Base-by-base conservation (phyloP, 331 rosid genomes). In the Acacia pycnantha region DNA sequence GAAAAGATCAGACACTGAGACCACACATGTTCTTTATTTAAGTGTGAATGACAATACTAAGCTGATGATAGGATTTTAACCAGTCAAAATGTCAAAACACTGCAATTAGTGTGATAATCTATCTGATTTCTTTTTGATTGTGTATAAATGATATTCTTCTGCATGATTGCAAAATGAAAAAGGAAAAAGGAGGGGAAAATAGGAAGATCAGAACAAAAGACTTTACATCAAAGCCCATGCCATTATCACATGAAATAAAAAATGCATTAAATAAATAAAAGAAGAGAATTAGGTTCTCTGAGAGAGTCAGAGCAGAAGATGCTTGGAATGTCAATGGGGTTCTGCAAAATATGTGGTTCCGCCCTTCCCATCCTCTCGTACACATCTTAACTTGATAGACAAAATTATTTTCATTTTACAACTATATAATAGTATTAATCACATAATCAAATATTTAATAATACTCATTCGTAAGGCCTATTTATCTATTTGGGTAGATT, bases 201-300 rank as follows among this genome's bases (percentile, higher is more conserved):
- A 44, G 64, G 48, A 64, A 77, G 79, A 73, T 56, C 19, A 76
- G 82, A 73, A 65, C 27, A 79, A 0, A 70, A 31, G 11, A 59
- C 75, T 81, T 89, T 85, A 43, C 66, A 62, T 86, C 59, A 37
- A 81, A 74, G 37, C 75, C 29, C 27, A 24, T 22, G 2, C 8
- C 41, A 37, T 37, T 24, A 59, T 24, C 18, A 11, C 4, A 59
- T 22, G 16, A 59, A 59, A 71, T 70, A 58, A 66, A n/a, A 78
- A 33, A 78, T 74, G 82, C 74, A 80, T 43, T 43, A 59, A 70
- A 29, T 35, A 73, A 46, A 50, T 50, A 82, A 83, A 86, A 79
- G 73, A 82, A 78, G 72, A 78, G 89, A 89, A 89, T 79, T 76
- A 53, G 83, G 83, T 87, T 85, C 90, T 81, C 80, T 77, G 70